Conservation (phyloP, 2,329 filamentous ascomycete species). For the Blastomyces percursus region DNA sequence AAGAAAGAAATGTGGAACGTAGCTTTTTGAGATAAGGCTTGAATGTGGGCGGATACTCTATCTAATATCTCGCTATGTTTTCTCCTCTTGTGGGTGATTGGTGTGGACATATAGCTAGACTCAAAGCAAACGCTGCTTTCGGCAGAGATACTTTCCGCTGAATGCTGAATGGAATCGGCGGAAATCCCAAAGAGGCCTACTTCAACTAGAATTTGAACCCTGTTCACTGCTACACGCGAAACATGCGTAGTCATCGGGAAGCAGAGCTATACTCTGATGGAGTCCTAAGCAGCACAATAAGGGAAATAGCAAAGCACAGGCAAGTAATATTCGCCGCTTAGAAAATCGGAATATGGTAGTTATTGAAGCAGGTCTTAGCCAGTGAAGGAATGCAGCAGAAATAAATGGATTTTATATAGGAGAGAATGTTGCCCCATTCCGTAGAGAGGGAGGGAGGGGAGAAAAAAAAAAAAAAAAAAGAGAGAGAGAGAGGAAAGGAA, state of each 20-base stretch:
- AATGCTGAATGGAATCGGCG: neutral
- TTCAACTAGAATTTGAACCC: neutral
- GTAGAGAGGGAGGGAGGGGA: too few species aligned
- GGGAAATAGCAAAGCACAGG: neutral
- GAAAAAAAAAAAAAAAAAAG: neutral
- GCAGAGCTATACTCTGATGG: neutral
- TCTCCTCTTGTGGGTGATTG: neutral
- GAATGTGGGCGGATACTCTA: neutral
- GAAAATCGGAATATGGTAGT: neutral
- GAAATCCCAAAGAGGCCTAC: neutral
- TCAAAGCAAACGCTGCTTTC: neutral
- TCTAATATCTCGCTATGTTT: neutral
- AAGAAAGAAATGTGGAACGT: neutral
- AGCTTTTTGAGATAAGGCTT: neutral
- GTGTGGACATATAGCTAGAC: neutral
- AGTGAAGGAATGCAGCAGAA: neutral
- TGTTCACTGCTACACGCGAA: neutral
- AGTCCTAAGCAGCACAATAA: neutral
- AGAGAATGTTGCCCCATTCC: too few species aligned
- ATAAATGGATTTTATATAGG: neutral
- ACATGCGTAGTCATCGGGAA: neutral
- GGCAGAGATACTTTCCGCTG: neutral
- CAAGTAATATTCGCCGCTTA: neutral
- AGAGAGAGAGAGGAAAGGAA: too few species aligned
- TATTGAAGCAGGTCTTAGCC: neutral